Evolutionary conservation across 108 stramenopile species (phyloP).

Genomic region (Nitzschia sp.): DNA sequence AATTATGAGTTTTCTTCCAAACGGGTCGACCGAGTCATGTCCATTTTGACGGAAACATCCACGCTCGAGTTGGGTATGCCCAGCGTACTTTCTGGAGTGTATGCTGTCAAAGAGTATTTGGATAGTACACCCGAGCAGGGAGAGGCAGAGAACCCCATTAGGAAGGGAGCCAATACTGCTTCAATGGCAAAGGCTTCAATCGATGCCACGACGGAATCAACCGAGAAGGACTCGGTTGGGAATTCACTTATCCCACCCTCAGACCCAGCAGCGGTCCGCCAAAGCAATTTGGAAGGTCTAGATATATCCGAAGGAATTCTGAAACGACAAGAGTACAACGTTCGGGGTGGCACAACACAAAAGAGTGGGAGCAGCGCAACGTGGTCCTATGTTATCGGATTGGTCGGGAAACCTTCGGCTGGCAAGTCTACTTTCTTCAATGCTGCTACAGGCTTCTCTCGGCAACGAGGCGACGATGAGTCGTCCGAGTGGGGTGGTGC

Average conservation of each 20-base stretch:
- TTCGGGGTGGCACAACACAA: not conserved
- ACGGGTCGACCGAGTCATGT: conserved; percentile 36
- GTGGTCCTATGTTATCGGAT: conserved; percentile 55
- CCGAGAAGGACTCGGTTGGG: not conserved
- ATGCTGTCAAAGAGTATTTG: conserved; percentile 67
- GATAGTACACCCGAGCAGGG: conserved; percentile 28
- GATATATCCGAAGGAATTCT: conserved; percentile 52
- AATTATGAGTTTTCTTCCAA: conserved; percentile 57
- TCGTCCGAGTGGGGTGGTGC: conserved; percentile 60
- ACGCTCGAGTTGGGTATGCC: conserved; percentile 67
- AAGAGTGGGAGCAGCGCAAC: conserved; percentile 36
- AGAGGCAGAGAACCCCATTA: conserved; percentile 1
- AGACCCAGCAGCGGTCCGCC: conserved; percentile 41
- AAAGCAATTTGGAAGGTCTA: conserved; percentile 58
- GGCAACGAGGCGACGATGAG: conserved; percentile 51
- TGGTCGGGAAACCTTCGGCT: conserved; percentile 84
- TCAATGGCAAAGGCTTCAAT: not conserved
- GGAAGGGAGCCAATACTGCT: not conserved
- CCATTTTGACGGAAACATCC: conserved; percentile 37
- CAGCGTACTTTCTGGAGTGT: conserved; percentile 57
- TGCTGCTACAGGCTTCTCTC: conserved; percentile 79
- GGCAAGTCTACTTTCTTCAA: conserved; percentile 91
- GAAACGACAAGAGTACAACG: not conserved
- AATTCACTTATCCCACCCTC: conserved; percentile 19
- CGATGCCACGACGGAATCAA: not conserved